Percentiles rank a stretch among this genome's conserved stretches.
phyloP scores from a whole-genome alignment of 306 rosid genomes.

The Boehmeria nivea region DNA sequence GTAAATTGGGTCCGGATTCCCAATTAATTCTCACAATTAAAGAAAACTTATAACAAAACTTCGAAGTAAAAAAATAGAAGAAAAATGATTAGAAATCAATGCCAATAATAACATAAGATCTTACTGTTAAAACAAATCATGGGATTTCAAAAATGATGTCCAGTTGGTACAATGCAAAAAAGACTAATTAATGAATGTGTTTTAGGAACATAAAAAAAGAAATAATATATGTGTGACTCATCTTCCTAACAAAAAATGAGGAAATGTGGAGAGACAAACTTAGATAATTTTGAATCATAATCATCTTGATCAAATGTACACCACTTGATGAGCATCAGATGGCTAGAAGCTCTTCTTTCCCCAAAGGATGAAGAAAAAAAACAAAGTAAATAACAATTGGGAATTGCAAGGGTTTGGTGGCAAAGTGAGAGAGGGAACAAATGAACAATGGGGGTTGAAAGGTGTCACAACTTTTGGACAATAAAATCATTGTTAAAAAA shows the following conservation, averaged over 20 bases:
- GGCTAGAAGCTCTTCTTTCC: slow-evolving; percentile 19
- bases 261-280: neutral
- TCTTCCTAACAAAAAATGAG: slow-evolving; percentile 3
- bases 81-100: slow-evolving; percentile 55
- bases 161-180: slow-evolving; percentile 56
- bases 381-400: neutral
- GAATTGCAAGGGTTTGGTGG: neutral
- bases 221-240: neutral
- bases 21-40: slow-evolving; percentile 9
- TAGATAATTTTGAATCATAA: slow-evolving; percentile 8
- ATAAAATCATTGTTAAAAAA: slow-evolving; percentile 44
- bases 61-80: neutral
- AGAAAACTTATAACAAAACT: too few species aligned
- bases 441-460: slow-evolving; percentile 26
- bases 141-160: slow-evolving; percentile 71
- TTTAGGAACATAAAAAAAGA: slow-evolving; percentile 14
- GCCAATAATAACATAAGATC: slow-evolving; percentile 47
- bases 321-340: slow-evolving; percentile 25
- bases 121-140: slow-evolving; percentile 54
- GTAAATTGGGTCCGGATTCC: slow-evolving; percentile 17
- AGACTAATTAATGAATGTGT: slow-evolving; percentile 33
- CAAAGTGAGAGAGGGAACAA: slow-evolving; percentile 20
- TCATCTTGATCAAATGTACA: slow-evolving; percentile 19
- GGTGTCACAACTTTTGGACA: slow-evolving; percentile 55
- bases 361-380: neutral